These are phyloP conservation scores for Pseudonitzschia multistriata DNA, from an alignment of 108 stramenopile species.

Conservation along the genomic window DNA sequence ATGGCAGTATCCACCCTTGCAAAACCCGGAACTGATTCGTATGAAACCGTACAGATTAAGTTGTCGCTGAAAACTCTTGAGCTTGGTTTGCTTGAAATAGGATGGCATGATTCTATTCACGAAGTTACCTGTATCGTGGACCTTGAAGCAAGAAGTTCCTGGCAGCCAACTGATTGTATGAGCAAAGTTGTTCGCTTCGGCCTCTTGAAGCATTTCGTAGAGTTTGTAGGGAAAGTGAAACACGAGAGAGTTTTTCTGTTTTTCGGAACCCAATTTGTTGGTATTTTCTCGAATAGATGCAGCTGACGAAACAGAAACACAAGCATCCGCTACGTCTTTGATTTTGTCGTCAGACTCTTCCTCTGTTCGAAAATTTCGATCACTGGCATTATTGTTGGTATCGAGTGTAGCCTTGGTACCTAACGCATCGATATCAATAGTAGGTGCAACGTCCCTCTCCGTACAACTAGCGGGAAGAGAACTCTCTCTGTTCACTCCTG, in stretches of 20 bases:
- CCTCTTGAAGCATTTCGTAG: conserved; percentile 38
- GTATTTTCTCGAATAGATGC: too few species aligned
- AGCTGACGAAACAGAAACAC: too few species aligned
- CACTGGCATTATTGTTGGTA: not conserved
- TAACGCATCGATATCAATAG: too few species aligned
- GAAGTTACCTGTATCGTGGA: conserved; percentile 58
- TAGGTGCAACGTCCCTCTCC: too few species aligned
- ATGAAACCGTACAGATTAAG: conserved; percentile 39
- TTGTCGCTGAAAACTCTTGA: conserved; percentile 54
- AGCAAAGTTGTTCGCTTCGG: conserved; percentile 18
- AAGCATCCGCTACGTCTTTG: too few species aligned
- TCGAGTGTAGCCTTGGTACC: not conserved
- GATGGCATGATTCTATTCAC: conserved; percentile 47
- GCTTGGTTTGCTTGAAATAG: conserved; percentile 59
- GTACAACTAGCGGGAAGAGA: not conserved
- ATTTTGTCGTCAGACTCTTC: too few species aligned
- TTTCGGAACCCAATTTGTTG: not conserved
- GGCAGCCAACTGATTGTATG: conserved; percentile 37
- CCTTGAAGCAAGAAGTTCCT: conserved; percentile 53
- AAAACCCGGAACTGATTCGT: conserved; percentile 34
- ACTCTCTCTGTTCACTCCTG: not conserved
- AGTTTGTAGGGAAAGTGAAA: conserved; percentile 45
- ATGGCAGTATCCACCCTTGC: conserved; percentile 45
- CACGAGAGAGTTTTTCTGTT: conserved; percentile 14
- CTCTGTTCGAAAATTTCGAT: too few species aligned